Evolutionary conservation across 2,329 filamentous ascomycete genomes (phyloP).

Genomic region (Epichloe typhina): DNA sequence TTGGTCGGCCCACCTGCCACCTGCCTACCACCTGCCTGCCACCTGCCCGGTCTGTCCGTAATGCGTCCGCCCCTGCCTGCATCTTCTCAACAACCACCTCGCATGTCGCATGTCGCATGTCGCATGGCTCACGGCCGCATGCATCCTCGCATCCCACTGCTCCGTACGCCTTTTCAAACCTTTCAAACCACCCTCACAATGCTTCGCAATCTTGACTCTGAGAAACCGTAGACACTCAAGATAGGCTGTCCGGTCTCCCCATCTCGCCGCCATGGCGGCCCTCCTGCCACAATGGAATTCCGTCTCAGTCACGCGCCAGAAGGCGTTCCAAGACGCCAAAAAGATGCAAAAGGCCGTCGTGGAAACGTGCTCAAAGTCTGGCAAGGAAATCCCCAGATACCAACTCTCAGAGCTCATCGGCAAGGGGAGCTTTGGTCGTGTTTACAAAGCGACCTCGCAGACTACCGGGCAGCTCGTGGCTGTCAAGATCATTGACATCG

Average conservation of each 20-base stretch:
- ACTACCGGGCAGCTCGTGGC: conserved; percentile 46
- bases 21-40: too few species aligned
- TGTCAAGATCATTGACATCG: conserved; percentile 75
- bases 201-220: neutral
- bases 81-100: too few species aligned
- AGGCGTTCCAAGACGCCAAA: conserved; percentile 54
- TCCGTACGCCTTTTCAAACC: neutral
- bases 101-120: too few species aligned
- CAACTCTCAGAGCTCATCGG: conserved; percentile 60
- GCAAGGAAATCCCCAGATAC: conserved; percentile 50
- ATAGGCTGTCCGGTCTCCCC: neutral
- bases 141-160: neutral
- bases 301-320: conserved; percentile 36
- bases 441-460: conserved; percentile 49
- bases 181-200: neutral
- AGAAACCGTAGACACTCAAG: neutral
- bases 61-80: too few species aligned
- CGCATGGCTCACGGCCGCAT: neutral
- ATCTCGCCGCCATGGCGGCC: conserved; percentile 23
- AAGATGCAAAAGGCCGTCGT: conserved; percentile 54
- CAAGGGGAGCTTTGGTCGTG: conserved; percentile 58
- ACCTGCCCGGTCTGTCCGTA: too few species aligned
- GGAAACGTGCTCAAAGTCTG: conserved; percentile 46
- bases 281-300: conserved; percentile 30
- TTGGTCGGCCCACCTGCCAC: too few species aligned